These are phyloP conservation scores for Rutstroemia sp. DNA, from an alignment of 2,329 filamentous ascomycete genomes.

Conservation along the genomic window DNA sequence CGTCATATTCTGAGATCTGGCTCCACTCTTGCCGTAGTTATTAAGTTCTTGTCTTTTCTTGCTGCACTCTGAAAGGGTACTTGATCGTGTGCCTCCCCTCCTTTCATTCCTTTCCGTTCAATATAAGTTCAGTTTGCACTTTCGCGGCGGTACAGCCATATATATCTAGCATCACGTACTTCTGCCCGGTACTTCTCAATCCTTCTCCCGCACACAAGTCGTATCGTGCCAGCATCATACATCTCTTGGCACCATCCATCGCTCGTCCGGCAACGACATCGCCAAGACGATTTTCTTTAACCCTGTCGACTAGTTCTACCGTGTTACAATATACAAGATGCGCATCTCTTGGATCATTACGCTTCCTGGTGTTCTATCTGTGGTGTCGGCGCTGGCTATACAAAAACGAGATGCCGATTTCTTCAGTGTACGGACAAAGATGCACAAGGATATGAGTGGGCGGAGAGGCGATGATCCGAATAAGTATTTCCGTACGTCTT, in stretches of 20 bases:
- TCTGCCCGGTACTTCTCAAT: background rate
- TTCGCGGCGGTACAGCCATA: background rate
- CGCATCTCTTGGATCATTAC: slow-evolving; percentile 22
- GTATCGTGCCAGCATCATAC: background rate
- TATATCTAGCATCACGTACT: background rate
- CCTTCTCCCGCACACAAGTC: background rate
- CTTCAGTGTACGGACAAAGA: slow-evolving; percentile 23
- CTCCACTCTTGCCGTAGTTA: background rate
- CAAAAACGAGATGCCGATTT: slow-evolving; percentile 28
- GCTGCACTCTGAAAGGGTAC: background rate
- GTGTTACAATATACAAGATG: slow-evolving; percentile 18
- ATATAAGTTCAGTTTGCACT: background rate
- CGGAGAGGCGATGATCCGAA: slow-evolving; percentile 23
- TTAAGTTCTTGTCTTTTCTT: background rate
- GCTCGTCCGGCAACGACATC: background rate
- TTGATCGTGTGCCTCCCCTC: slow-evolving; percentile 8
- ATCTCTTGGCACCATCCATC: background rate
- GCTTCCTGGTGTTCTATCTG: slow-evolving; percentile 18
- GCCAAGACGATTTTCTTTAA: slow-evolving; percentile 9
- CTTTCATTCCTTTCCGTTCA: background rate
- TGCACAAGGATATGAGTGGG: slow-evolving; percentile 28
- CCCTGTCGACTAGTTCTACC: background rate
- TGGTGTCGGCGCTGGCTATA: slow-evolving; percentile 22
- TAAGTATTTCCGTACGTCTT: slow-evolving; percentile 34
- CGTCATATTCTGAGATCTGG: background rate